A percentile compares a stretch with the other conserved stretches of the same genome.
phyloP scores from a whole-genome alignment of 2,329 filamentous ascomycete species.

The Coniochaeta prunicola region DNA sequence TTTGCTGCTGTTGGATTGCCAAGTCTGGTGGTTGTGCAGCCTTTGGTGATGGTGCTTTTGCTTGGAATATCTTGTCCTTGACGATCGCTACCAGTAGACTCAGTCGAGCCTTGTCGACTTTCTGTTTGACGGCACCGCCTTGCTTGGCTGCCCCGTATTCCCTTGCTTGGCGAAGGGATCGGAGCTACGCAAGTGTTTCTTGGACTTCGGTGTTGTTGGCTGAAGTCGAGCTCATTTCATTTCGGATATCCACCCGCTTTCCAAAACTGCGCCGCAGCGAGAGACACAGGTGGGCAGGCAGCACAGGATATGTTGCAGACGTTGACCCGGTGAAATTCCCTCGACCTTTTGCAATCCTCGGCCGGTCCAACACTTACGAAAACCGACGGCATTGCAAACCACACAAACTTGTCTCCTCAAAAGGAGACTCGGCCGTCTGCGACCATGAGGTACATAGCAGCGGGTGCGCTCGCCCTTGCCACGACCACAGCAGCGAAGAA shows the following conservation, averaged over 20 bases:
- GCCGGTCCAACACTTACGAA: not conserved
- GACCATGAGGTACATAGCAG: not conserved
- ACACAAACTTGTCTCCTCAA: not conserved
- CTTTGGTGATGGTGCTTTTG: not conserved
- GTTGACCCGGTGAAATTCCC: not conserved
- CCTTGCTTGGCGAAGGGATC: not conserved
- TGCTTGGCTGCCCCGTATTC: not conserved
- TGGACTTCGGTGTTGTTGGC: not conserved
- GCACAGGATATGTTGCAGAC: not conserved
- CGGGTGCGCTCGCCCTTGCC: conserved; percentile 8
- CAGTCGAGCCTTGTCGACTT: not conserved
- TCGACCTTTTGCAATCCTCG: not conserved
- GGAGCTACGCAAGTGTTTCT: not conserved
- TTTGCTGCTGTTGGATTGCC: no score
- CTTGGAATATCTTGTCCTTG: not conserved
- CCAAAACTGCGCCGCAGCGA: not conserved
- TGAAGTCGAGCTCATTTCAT: not conserved
- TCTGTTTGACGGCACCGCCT: not conserved
- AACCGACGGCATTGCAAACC: not conserved
- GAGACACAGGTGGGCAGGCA: not conserved
- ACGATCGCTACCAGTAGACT: not conserved
- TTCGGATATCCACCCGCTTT: not conserved
- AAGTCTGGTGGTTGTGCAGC: not conserved
- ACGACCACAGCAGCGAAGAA: conserved; percentile 10
- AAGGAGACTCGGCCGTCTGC: not conserved